Percentiles rank a stretch among this genome's conserved stretches.
Evolutionary conservation across 2,329 filamentous ascomycete species (phyloP).

Genomic region (Nemania sp.): DNA sequence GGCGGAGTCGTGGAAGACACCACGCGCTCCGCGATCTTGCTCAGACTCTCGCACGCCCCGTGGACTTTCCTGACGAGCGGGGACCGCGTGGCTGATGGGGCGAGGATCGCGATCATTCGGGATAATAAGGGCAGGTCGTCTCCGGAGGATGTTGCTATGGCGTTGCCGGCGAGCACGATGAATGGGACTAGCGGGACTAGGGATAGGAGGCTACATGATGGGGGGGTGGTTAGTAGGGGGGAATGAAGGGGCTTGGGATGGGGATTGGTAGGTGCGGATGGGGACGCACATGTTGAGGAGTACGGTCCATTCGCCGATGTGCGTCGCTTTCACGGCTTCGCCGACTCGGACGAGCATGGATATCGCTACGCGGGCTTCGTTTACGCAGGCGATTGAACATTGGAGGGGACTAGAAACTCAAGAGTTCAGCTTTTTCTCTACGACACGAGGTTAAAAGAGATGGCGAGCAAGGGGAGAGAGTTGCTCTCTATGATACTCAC

Average conservation of each 20-base stretch:
- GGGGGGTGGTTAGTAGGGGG: no score
- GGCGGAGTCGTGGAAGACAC: constrained; percentile 28
- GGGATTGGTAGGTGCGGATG: neutral
- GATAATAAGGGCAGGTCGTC: constrained; percentile 30
- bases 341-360: constrained; percentile 27
- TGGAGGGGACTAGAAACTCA: constrained; percentile 27
- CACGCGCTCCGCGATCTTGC: constrained; percentile 28
- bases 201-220: constrained; percentile 28
- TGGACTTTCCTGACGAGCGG: constrained; percentile 29
- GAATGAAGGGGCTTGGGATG: neutral
- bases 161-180: constrained; percentile 35
- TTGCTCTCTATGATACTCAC: constrained; percentile 4
- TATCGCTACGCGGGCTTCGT: constrained; percentile 29
- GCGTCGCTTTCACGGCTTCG: constrained; percentile 14
- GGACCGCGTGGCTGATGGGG: constrained; percentile 15
- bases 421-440: constrained; percentile 8
- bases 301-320: constrained; percentile 17
- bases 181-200: constrained; percentile 35
- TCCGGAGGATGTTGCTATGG: constrained; percentile 33
- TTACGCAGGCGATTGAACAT: constrained; percentile 34
- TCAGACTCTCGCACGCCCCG: constrained; percentile 33
- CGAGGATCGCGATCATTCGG: constrained; percentile 24
- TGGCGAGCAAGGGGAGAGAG: neutral
- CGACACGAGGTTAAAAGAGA: neutral
- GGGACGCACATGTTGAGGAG: constrained; percentile 31